Percentiles rank a stretch among this genome's conserved stretches.
Conservation (phyloP, 2,329 filamentous ascomycete species). For the Pseudogymnoascus sp. region DNA sequence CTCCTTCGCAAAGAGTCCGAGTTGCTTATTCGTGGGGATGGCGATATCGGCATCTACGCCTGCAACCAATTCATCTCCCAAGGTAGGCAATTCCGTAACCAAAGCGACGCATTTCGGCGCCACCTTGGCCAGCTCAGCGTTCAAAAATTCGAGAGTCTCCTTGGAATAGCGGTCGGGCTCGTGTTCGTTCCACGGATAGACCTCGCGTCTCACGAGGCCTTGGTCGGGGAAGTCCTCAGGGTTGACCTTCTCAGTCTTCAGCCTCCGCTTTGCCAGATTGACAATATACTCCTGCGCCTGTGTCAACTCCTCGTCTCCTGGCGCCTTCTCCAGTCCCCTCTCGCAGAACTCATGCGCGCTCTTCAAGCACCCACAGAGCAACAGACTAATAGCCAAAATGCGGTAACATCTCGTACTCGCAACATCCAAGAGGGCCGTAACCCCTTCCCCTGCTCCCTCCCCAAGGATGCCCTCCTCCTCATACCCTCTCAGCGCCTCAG, state of each 20-base stretch:
- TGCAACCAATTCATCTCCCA: constrained; percentile 44
- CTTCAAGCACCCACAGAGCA: constrained; percentile 59
- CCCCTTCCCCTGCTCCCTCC: constrained; percentile 27
- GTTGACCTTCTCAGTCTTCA: constrained; percentile 37
- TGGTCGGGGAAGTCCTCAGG: constrained; percentile 56
- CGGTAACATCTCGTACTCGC: constrained; percentile 50
- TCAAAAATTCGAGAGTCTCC: constrained; percentile 63
- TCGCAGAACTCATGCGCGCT: constrained; percentile 60
- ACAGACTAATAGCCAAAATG: constrained; percentile 48
- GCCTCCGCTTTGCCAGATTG: constrained; percentile 41
- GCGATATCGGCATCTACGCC: constrained; percentile 38
- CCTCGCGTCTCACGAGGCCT: constrained; percentile 59
- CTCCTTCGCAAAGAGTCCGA: constrained; percentile 82
- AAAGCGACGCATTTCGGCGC: constrained; percentile 77
- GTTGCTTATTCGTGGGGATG: constrained; percentile 59
- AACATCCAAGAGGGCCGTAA: constrained; percentile 33
- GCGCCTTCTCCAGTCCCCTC: constrained; percentile 48
- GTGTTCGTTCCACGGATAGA: constrained; percentile 62
- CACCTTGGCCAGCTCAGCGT: constrained; percentile 56
- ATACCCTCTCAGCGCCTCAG: constrained; percentile 30
- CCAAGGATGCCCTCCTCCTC: constrained; percentile 9
- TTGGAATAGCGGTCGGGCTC: constrained; percentile 64
- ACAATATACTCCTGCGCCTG: constrained; percentile 47
- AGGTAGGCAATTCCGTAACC: constrained; percentile 64
- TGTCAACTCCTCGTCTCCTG: constrained; percentile 47